phyloP scores from a whole-genome alignment of 768 basidiomycete genomes.

The Galerina sulciceps region DNA sequence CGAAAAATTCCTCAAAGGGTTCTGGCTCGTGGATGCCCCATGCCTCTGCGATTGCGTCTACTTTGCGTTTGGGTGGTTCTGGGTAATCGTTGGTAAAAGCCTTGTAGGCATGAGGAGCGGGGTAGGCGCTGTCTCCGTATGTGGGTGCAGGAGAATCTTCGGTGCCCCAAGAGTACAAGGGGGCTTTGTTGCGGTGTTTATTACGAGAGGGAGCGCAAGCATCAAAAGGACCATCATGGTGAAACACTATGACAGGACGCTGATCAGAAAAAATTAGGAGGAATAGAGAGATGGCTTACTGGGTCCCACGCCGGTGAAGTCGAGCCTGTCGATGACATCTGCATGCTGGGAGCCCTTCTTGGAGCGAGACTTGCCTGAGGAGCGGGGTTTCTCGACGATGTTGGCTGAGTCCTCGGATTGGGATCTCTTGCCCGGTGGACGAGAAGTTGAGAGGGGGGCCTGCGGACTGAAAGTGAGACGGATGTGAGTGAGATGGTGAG shows the following conservation, averaged over 20 bases:
- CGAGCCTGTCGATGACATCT: slow-evolving; percentile 89
- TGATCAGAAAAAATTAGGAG: slow-evolving; percentile 13
- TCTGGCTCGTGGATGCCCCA: slow-evolving; percentile 95
- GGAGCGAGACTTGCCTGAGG: slow-evolving; percentile 47
- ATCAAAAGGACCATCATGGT: slow-evolving; percentile 92
- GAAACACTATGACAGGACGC: slow-evolving; percentile 64
- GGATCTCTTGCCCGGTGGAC: slow-evolving; percentile 42
- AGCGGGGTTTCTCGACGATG: slow-evolving; percentile 40
- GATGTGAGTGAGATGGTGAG: slow-evolving; percentile 11
- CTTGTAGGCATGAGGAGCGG: slow-evolving; percentile 50
- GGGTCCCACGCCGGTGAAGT: slow-evolving; percentile 82
- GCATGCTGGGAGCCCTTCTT: slow-evolving; percentile 83
- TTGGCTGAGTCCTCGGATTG: slow-evolving; percentile 50
- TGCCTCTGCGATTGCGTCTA: slow-evolving; percentile 88
- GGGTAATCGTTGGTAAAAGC: slow-evolving; percentile 55
- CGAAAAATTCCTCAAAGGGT: slow-evolving; percentile 88
- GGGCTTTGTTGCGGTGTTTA: slow-evolving; percentile 76
- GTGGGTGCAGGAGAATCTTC: slow-evolving; percentile 40
- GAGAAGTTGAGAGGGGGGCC: slow-evolving; percentile 26
- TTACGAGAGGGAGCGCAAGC: slow-evolving; percentile 92
- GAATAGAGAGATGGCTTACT: slow-evolving; percentile 52
- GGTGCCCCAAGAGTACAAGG: slow-evolving; percentile 78
- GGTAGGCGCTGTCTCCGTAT: slow-evolving; percentile 54
- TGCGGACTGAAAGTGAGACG: slow-evolving; percentile 24
- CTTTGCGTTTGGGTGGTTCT: slow-evolving; percentile 79